Evolutionary conservation across 78 protist species (phyloP).

Genomic region (Dictyostelium brefeldianum): DNA sequence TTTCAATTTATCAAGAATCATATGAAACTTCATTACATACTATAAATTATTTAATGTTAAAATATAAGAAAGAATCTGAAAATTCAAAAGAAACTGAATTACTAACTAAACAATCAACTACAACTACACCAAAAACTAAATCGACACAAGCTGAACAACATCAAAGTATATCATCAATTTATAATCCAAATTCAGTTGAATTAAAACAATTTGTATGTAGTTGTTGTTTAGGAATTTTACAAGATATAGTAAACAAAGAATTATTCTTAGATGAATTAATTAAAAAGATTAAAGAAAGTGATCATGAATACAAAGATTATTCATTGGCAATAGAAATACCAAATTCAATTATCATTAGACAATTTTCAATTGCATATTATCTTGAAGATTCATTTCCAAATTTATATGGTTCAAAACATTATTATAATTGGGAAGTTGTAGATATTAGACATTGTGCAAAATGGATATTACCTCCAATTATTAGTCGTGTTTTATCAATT

Average conservation of each 20-base stretch:
- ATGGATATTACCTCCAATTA: conserved; percentile 75
- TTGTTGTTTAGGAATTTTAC: conserved; percentile 49
- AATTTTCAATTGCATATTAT: conserved; percentile 33
- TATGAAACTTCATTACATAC: background rate
- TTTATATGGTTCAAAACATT: background rate
- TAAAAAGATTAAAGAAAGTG: background rate
- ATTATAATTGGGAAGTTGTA: background rate
- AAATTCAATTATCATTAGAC: conserved; percentile 7
- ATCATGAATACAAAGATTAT: conserved; percentile 12
- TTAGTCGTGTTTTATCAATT: conserved; percentile 4
- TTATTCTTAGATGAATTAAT: background rate
- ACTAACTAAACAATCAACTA: too few relatives aligned
- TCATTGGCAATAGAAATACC: conserved; percentile 25
- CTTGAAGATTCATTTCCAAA: background rate
- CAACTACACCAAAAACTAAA: too few relatives aligned
- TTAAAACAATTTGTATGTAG: background rate
- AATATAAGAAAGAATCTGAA: background rate
- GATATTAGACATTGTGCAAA: conserved; percentile 68
- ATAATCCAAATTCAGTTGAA: background rate
- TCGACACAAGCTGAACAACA: background rate
- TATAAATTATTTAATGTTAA: background rate
- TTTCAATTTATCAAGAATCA: background rate
- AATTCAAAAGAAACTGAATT: background rate
- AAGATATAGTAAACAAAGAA: background rate
- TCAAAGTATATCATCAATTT: background rate